phyloP scores from a whole-genome alignment of 495 filamentous ascomycete genomes.

The Cetradonia linearis region DNA sequence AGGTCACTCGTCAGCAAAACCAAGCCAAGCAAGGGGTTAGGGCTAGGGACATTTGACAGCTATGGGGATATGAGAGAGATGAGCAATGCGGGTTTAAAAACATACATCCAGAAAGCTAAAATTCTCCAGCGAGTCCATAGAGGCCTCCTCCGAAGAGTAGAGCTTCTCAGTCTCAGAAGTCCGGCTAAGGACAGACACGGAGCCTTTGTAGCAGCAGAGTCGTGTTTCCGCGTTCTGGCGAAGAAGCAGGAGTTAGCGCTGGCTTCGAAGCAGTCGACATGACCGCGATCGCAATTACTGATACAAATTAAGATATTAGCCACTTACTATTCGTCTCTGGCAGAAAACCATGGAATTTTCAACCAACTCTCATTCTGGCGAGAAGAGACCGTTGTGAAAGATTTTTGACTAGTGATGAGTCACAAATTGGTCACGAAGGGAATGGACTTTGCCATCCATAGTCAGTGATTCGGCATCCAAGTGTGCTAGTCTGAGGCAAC shows the following conservation, averaged over 20 bases:
- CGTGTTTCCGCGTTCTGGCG: neutral
- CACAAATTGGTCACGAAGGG: constrained; percentile 33
- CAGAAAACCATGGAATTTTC: constrained; percentile 19
- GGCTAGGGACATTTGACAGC: neutral
- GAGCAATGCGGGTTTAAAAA: neutral
- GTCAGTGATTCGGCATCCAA: constrained; percentile 71
- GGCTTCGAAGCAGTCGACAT: neutral
- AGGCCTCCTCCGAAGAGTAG: constrained; percentile 1
- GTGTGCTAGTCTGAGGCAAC: constrained; percentile 23
- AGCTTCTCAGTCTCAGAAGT: neutral
- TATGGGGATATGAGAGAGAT: neutral
- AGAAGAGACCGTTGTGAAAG: constrained; percentile 5
- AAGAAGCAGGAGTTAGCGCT: neutral
- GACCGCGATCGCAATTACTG: neutral
- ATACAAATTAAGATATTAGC: neutral
- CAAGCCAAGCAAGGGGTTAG: neutral
- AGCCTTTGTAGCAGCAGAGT: neutral
- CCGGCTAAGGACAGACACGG: neutral
- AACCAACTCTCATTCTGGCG: constrained; percentile 2
- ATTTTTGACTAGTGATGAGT: neutral
- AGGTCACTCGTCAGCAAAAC: neutral
- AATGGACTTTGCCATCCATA: constrained; percentile 74
- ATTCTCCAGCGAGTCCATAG: constrained; percentile 7
- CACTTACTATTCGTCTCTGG: constrained; percentile 1
- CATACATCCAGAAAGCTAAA: neutral